A percentile compares a stretch with the other conserved stretches of the same genome.
Evolutionary conservation across 345 rosid genomes (phyloP).

Genomic region (Anastatica hierochuntica): DNA sequence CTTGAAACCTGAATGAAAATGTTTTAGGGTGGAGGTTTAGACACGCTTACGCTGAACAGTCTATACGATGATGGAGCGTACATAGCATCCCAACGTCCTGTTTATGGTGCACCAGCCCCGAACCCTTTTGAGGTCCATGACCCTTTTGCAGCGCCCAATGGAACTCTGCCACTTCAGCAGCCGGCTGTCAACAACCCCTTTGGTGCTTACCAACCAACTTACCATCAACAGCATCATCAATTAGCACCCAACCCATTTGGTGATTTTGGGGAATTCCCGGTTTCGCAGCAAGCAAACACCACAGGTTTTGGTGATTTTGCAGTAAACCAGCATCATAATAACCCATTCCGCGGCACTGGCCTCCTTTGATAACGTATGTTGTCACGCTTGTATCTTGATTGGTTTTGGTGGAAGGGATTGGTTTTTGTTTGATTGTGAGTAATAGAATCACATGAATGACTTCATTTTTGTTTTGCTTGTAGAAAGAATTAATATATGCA

Average conservation of each 20-base stretch:
- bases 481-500: not conserved
- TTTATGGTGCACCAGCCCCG: conserved; percentile 49
- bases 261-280: conserved; percentile 22
- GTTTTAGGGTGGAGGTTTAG: conserved; percentile 72
- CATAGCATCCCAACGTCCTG: conserved; percentile 51
- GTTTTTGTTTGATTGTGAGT: too few relatives aligned
- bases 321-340: conserved; percentile 21
- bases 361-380: conserved; percentile 35
- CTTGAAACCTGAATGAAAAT: too few relatives aligned
- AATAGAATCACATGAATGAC: too few relatives aligned
- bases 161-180: conserved; percentile 29
- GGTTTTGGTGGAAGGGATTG: conserved; percentile 1
- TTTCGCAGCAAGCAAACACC: conserved; percentile 22
- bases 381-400: conserved; percentile 7
- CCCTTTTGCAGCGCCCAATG: conserved; percentile 43
- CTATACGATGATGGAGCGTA: conserved; percentile 61
- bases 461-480: too few relatives aligned
- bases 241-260: conserved; percentile 74
- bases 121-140: conserved; percentile 79
- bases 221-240: conserved; percentile 34
- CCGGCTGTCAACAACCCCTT: conserved; percentile 50
- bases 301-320: conserved; percentile 26
- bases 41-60: conserved; percentile 67
- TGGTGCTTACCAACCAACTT: conserved; percentile 45
- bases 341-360: conserved; percentile 42